Base-by-base conservation (phyloP, 495 filamentous ascomycete genomes). In the Chaetomium fimeti region DNA sequence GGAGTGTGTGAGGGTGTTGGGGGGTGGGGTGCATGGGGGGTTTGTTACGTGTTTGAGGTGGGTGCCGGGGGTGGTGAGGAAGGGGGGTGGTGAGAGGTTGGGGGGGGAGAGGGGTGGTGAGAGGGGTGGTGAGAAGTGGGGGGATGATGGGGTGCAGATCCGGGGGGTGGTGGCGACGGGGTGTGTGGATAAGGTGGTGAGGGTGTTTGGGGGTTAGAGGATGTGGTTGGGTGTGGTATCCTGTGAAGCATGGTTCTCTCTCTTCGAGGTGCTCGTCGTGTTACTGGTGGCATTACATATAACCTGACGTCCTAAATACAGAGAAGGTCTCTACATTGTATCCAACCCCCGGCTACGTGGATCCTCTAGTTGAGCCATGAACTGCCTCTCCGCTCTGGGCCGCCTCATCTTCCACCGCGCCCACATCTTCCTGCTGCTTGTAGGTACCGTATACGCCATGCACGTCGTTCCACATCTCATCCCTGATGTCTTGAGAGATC, bases 21-120 rank as follows among this genome's bases (percentile, higher is more conserved):
- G 82, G 40, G 88, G 92, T 67, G 88, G 92, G 67, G 89, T 86
- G 4, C 93, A 97, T 73, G 87, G 80, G 4, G 91, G 92, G 72
- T 98, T 98, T 68, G 84, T 97, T 29, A 90, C 84, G 64, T 93
- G 91, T 72, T 78, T 98, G 45, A 75, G 91, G 61, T 98, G 94
- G 94, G 93, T 92, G 25, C 92, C 93, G 0, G 83, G 84, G 6
- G 81, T 91, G 18, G 75, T 83, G 51, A 88, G 87, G 68, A 83
- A 87, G 12, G 66, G 67, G 2, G 71, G 73, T 0, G 59, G 15
- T 16, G 59, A n/a, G n/a, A n/a, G n/a, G 22, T 83, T 5, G 8
- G 1, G 32, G 32, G 3, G 32, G 8, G 5, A 2, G 40, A 81
- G 66, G 74, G 85, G 83, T 20, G 74, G 77, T 43, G 74, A 71